phyloP scores from a whole-genome alignment of 2,329 filamentous ascomycete species.

The Fusarium longipes region DNA sequence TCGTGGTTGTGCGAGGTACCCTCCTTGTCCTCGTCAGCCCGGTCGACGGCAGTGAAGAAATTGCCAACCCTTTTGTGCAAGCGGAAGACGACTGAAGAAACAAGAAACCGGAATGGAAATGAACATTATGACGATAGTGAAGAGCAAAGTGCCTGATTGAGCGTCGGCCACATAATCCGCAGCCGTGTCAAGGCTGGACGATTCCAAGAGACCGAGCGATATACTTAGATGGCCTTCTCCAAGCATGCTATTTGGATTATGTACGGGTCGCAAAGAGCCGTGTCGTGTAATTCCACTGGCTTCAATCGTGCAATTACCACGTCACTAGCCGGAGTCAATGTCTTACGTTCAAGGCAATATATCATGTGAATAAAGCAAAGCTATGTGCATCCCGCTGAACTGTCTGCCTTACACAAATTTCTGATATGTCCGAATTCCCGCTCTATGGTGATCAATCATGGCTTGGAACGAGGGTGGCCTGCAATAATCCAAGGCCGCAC shows the following conservation, averaged over 20 bases:
- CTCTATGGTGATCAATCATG: constrained; percentile 20
- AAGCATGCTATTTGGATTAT: constrained; percentile 21
- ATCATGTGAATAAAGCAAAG: constrained; percentile 37
- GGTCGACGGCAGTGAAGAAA: constrained; percentile 93
- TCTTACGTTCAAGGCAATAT: constrained; percentile 40
- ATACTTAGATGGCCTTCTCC: constrained; percentile 13
- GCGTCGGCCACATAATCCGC: constrained; percentile 1
- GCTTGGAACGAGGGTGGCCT: neutral
- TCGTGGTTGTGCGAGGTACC: constrained; percentile 92
- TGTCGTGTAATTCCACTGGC: neutral
- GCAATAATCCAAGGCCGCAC: constrained; percentile 22
- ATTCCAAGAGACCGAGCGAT: constrained; percentile 16
- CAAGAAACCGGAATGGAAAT: constrained; percentile 17
- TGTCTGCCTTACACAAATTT: constrained; percentile 18
- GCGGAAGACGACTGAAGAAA: constrained; percentile 69
- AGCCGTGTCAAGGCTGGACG: constrained; percentile 8
- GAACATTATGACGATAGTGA: constrained; percentile 13
- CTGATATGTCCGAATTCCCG: constrained; percentile 27
- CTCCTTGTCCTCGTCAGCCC: constrained; percentile 93
- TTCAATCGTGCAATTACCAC: constrained; percentile 15
- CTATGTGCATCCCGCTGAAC: constrained; percentile 27
- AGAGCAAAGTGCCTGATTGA: constrained; percentile 2
- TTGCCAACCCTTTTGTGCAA: constrained; percentile 90
- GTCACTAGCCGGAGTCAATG: constrained; percentile 8
- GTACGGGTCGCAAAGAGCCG: constrained; percentile 4